phyloP scores from a whole-genome alignment of 2,329 filamentous ascomycete genomes.

The Aspergillus thermomutatus region DNA sequence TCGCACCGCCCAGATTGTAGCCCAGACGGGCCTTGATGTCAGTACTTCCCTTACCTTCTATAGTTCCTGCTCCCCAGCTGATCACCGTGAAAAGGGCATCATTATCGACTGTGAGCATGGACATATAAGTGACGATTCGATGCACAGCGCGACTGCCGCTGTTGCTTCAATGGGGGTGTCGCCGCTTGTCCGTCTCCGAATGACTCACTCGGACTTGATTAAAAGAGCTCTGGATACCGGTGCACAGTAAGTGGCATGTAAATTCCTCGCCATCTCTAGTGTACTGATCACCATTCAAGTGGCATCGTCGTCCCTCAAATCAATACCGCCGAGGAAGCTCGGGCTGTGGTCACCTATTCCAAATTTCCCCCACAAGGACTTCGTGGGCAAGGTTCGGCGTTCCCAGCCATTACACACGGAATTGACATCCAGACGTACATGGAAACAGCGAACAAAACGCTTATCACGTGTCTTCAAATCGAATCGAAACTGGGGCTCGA shows the following conservation, averaged over 20 bases:
- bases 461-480: slow-evolving; percentile 37
- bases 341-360: slow-evolving; percentile 18
- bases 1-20: slow-evolving; percentile 18
- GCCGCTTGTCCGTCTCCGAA: slow-evolving; percentile 21
- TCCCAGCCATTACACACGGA: slow-evolving; percentile 30
- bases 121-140: slow-evolving; percentile 26
- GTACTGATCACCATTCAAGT: background rate
- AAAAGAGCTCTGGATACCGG: slow-evolving; percentile 25
- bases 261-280: background rate
- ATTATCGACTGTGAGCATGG: slow-evolving; percentile 27
- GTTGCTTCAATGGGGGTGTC: slow-evolving; percentile 24
- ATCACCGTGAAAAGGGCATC: slow-evolving; percentile 9
- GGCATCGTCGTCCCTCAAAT: slow-evolving; percentile 50
- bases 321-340: slow-evolving; percentile 50
- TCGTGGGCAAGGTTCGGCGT: slow-evolving; percentile 26
- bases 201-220: slow-evolving; percentile 19
- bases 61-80: background rate
- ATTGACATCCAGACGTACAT: slow-evolving; percentile 29
- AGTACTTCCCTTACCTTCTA: background rate
- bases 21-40: slow-evolving; percentile 19
- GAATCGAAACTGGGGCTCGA: slow-evolving; percentile 37
- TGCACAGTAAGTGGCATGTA: slow-evolving; percentile 17
- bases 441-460: slow-evolving; percentile 28
- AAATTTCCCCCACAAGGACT: slow-evolving; percentile 28
- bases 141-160: slow-evolving; percentile 26